Evolutionary conservation across 164 flowering plant species (phyloP).

Genomic region (Echeveria elegans): DNA sequence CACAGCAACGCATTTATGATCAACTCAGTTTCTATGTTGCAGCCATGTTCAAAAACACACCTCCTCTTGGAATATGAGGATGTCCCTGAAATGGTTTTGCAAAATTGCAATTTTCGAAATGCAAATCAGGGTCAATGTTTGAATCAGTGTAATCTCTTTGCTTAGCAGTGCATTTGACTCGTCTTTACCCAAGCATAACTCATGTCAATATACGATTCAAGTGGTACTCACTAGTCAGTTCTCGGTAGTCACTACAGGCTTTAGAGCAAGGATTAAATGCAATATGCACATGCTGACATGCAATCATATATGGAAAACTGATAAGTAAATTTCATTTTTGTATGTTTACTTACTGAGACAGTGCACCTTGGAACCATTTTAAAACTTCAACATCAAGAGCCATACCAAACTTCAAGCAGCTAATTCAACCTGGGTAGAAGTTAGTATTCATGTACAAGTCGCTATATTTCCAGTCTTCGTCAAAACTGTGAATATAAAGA

Average conservation of each 20-base stretch:
- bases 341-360: no score
- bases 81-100: neutral
- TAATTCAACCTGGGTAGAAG: neutral
- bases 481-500: neutral
- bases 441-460: neutral
- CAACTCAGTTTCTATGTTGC: neutral
- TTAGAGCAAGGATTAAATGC: neutral
- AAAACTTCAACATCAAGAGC: neutral
- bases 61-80: neutral
- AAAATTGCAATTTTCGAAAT: neutral
- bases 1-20: neutral
- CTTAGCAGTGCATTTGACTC: neutral
- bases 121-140: neutral
- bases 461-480: neutral
- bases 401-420: neutral
- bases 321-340: neutral
- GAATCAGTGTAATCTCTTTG: slow-evolving; percentile 1
- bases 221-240: neutral
- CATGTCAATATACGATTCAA: neutral
- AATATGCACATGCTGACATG: neutral
- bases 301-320: neutral
- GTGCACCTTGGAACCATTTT: neutral
- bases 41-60: neutral
- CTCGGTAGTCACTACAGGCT: no score
- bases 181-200: neutral